Evolutionary conservation across 202 grass and related monocot genomes (phyloP), one percentile per base, ranked within the genome.

Genomic region (Elaeis oleifera): DNA sequence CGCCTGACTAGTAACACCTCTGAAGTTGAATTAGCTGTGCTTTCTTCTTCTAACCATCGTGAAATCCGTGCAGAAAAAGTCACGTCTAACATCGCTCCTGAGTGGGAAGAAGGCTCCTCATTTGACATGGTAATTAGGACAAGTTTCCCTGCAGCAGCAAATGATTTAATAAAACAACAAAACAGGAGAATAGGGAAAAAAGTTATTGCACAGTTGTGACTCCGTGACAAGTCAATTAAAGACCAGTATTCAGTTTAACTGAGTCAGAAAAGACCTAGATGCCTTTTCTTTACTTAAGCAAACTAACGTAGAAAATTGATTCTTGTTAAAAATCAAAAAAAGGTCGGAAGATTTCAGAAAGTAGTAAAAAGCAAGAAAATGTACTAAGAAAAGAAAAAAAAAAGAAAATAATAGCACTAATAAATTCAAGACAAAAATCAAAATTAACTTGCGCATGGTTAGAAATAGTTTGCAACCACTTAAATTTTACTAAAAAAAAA

Each of bases 1-100:
- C 60, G 74, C 50, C 88, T 85, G 26, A 86, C 88, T 39, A 99
- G 72, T 49, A 72, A 14, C 52, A 81, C 59, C 25, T 79, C 48
- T 26, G 67, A 54, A 58, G 23, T 74, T n/a, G 22, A 68, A 67
- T 64, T 72, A 68, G 61, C 39, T 76, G 54, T 74, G 62, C 63
- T 88, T 79, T 58, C 67, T 79, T 92, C 94, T 64, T 77, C 75
- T 73, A 99, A 84, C 31, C 19, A 71, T 69, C 94, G 81, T 63
- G 74, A 83, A 75, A 86, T 77, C 53, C 69, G 81, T 68, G 87
- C 18, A 60, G 80, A 80, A 78, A 79, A 89, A 7, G 78, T 63
- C 75, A 73, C 65, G 8, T 86, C 80, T 15, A 89, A 76, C 76
- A 90, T 83, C 29, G 63, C 70, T 75, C 69, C 78, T 27, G 79